Evolutionary conservation across 805 yeast species (phyloP), one percentile per base, ranked within the genome.

Genomic region (Barnettozyma wickerhamii): DNA sequence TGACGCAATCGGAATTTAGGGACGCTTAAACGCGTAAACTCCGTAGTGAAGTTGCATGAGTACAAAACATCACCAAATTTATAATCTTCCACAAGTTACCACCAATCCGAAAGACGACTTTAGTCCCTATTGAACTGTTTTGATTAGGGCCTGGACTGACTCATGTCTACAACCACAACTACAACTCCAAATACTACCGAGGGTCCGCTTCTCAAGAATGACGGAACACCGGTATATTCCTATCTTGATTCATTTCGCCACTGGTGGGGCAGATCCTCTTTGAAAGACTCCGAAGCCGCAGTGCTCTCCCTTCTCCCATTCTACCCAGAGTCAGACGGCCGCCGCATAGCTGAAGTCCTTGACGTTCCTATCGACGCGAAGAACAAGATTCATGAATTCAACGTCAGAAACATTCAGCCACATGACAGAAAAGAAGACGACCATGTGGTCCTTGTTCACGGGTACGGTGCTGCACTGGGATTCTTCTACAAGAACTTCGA

Each of bases 401-500:
- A 66, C 47, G 72, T 87, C 30, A 73, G 70, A 35, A 75, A 78
- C 55, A 67, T 54, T 57, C 42, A 41, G 19, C 40, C 48, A 6
- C 28, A 19, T 6, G 31, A 38, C 12, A 9, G 17, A 26, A 49
- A 47, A 4, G 43, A 46, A 10, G 60, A 53, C 19, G 63, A 60
- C 41, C 85, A 80, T 53, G 63, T 84, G 12, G 88, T 88, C 2
- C 59, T 86, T 31, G 66, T 87, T 6, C 96, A 88, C 58, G 96
- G 96, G 1, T 87, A 85, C 53, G 95, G 93, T 4, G 95, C 95
- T 0, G 86, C 89, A 2, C 65, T 84, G 23, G 95, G 91, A 0
- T 75, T 85, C 45, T 86, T 82, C 52, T 69, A 77, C 52, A 77
- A 75, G 46, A 85, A 85, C 57, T 72, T 82, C 49, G 80, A 77